Base-by-base conservation (phyloP, 2,329 filamentous ascomycete species). In the Didymella pomorum region DNA sequence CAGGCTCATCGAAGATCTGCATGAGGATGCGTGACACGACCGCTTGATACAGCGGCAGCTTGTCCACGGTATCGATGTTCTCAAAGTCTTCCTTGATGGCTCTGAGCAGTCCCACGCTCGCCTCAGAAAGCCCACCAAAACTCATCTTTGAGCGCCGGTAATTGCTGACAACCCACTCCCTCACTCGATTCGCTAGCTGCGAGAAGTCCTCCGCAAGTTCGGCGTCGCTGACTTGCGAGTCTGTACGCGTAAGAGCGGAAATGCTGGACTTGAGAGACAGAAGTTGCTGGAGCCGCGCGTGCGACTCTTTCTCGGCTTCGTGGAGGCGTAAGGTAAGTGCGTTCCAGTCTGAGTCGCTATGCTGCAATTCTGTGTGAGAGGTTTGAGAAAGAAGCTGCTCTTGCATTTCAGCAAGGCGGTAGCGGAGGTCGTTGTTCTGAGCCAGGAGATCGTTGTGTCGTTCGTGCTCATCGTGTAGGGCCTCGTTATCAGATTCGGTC, bases 161-260 rank as follows among this genome's bases (percentile, higher is more conserved):
- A 71, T 89, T 85, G 25, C 85, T 83, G 66, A 92, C 87, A 3
- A 89, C 85, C 89, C 89, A 92, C 67, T 92, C 91, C 76, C 91
- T 88, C 65, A 91, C 76, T 23, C 88, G 85, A 67, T 91, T 89
- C 20, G 85, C 85, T 45, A 92, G 73, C 56, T 83, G 81, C 48
- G 82, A 80, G 80, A 90, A 85, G 10, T 82, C 81, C 49, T 89
- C 85, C 2, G 80, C 84, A 70, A 92, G 84, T 11, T 87, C 85
- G 73, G 89, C 87, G 68, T 92, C 89, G 61, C 86, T 87, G 44
- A 80, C 75, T 61, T 88, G 85, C 21, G 84, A 84, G 28, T 86
- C 86, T 48, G 83, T 80, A 29, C 87, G 80, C 10, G 88, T 90
- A 62, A 85, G 86, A 21, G 83, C 85, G 67, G 89, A 90, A 56